Conservation (phyloP, 352 stramenopile genomes). For the Salisapilia sapeloensis region DNA sequence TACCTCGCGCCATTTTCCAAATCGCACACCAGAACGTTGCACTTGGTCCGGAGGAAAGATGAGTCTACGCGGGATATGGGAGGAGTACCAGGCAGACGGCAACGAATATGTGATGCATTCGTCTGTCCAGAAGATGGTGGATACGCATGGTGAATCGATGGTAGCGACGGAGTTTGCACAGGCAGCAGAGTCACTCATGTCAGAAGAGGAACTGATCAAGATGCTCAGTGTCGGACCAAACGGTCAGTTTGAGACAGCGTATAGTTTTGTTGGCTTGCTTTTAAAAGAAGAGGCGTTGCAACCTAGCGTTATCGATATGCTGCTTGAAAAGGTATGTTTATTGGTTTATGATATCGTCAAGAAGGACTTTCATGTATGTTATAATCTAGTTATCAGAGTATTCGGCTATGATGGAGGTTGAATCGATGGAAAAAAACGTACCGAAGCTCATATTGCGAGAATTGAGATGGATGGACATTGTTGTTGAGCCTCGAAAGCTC, state of each 20-base stretch:
- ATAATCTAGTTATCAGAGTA: constrained; percentile 6
- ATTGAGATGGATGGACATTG: constrained; percentile 37
- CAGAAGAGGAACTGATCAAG: constrained; percentile 18
- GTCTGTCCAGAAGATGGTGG: constrained; percentile 11
- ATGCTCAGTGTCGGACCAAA: constrained; percentile 25
- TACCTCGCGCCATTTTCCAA: too few relatives aligned
- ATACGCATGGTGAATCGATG: constrained; percentile 4
- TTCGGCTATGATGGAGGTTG: constrained; percentile 13
- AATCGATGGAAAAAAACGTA: constrained; percentile 25
- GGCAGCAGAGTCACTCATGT: constrained; percentile 17
- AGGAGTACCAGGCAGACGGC: constrained; percentile 24
- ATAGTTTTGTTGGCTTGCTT: constrained; percentile 37
- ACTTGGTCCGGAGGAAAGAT: too few relatives aligned
- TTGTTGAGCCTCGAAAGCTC: constrained; percentile 21
- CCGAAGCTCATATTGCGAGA: constrained; percentile 48
- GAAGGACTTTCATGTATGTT: not conserved
- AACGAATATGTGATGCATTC: constrained; percentile 16
- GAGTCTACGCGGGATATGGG: constrained; percentile 24
- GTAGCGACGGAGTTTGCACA: constrained; percentile 10
- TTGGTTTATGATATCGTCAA: not conserved
- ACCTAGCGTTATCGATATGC: constrained; percentile 16
- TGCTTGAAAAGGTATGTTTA: constrained; percentile 22
- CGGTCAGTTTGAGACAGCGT: constrained; percentile 18
- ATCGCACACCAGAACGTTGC: too few relatives aligned
- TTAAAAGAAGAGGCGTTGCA: constrained; percentile 32